Conservation (phyloP, 805 yeast genomes). For the Teunomyces panamensis region DNA sequence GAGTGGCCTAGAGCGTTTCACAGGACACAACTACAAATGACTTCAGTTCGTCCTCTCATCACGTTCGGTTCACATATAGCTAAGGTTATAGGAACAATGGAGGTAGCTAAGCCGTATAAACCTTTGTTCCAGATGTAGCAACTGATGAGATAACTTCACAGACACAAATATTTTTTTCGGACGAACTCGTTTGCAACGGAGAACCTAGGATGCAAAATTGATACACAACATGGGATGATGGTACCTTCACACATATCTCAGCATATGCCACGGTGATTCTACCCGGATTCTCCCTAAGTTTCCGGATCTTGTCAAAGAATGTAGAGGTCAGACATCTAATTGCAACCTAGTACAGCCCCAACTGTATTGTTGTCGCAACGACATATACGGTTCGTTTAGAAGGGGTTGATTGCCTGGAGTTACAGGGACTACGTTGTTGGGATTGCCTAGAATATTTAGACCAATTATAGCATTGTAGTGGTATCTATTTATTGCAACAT, state of each 20-base stretch:
- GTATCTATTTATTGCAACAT: too few relatives aligned
- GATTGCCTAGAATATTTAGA: too few relatives aligned
- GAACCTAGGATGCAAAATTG: neutral
- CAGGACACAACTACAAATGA: too few relatives aligned
- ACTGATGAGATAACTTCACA: too few relatives aligned
- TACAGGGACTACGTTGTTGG: too few relatives aligned
- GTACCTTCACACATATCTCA: neutral
- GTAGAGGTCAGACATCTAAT: neutral
- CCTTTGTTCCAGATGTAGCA: too few relatives aligned
- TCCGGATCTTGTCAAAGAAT: neutral
- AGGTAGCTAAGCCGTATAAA: neutral
- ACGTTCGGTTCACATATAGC: too few relatives aligned
- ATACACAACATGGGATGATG: neutral
- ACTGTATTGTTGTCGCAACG: neutral
- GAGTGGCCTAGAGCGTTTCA: too few relatives aligned
- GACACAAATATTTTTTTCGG: neutral
- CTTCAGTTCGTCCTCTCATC: too few relatives aligned
- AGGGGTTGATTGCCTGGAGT: too few relatives aligned
- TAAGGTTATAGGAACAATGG: too few relatives aligned
- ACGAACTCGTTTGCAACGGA: neutral
- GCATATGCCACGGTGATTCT: neutral
- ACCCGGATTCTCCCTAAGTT: neutral
- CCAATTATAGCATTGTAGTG: too few relatives aligned
- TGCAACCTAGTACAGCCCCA: neutral
- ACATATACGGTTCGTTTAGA: neutral